Conservation (phyloP, 371 early-diverging fungal species). For the Polyrhizophydium stewartii region DNA sequence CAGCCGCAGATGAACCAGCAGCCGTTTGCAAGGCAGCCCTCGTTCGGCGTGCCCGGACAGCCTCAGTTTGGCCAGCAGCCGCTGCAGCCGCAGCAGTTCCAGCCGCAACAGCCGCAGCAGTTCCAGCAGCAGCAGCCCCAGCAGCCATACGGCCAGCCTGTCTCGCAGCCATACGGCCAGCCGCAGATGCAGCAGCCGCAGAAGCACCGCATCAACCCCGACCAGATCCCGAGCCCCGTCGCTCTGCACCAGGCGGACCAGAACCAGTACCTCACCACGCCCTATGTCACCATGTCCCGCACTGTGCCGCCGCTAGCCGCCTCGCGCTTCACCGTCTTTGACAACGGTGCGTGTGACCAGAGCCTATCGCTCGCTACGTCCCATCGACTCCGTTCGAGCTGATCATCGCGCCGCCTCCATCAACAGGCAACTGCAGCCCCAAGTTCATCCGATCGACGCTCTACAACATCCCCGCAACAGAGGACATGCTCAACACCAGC, state of each 20-base stretch:
- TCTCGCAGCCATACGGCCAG: no score
- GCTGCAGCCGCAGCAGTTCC: constrained; percentile 1
- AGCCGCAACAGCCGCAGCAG: background rate
- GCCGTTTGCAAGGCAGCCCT: background rate
- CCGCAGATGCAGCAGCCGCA: constrained; percentile 5
- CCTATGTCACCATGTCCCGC: constrained; percentile 68
- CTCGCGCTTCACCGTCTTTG: constrained; percentile 72
- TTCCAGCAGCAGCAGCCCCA: background rate
- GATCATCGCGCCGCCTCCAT: background rate
- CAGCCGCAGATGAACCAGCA: background rate
- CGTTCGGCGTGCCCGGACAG: background rate
- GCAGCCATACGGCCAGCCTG: background rate
- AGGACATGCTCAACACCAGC: constrained; percentile 68
- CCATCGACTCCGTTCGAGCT: no score
- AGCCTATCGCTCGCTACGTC: no score
- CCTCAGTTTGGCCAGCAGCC: background rate
- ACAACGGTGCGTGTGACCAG: constrained; percentile 62
- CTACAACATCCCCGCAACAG: constrained; percentile 73
- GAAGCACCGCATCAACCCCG: constrained; percentile 71
- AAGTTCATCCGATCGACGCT: constrained; percentile 86
- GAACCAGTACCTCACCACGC: constrained; percentile 48
- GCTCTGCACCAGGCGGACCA: constrained; percentile 78
- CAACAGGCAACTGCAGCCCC: constrained; percentile 84
- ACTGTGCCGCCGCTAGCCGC: constrained; percentile 73
- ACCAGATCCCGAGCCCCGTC: constrained; percentile 90